These are phyloP conservation scores for Erodium maritimum DNA, from an alignment of 345 rosid species.

Conservation along the genomic window DNA sequence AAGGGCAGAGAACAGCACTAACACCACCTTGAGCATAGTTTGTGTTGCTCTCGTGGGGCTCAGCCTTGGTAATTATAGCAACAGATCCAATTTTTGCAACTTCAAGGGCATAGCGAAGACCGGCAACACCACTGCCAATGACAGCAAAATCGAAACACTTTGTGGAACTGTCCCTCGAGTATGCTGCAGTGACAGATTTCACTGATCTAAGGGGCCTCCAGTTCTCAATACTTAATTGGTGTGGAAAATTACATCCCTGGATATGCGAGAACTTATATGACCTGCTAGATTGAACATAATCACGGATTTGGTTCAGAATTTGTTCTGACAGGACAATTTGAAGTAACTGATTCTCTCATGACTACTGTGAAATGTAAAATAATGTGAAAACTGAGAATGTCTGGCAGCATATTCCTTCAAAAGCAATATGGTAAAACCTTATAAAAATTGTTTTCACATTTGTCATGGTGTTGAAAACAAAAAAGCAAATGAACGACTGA, in stretches of 20 bases:
- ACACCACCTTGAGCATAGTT: conserved; percentile 98
- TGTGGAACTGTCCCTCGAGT: conserved; percentile 37
- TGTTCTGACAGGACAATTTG: not conserved
- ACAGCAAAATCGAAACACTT: conserved; percentile 79
- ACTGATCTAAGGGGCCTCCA: conserved; percentile 26
- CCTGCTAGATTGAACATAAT: conserved; percentile 27
- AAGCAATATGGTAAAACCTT: not conserved
- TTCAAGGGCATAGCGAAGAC: conserved; percentile 86
- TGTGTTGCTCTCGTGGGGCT: conserved; percentile 96
- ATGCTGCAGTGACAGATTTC: conserved; percentile 15
- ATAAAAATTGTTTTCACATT: not conserved
- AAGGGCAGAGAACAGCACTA: conserved; percentile 86
- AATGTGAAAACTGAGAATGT: not conserved
- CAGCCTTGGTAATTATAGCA: conserved; percentile 87
- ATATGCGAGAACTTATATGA: conserved; percentile 30
- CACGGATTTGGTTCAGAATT: conserved; percentile 2
- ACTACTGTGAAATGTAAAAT: not conserved
- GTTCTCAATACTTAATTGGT: conserved; percentile 12
- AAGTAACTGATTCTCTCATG: not conserved
- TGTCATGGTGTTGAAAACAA: not conserved
- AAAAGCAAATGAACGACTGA: not conserved
- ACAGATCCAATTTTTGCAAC: conserved; percentile 89
- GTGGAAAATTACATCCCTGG: conserved; percentile 26
- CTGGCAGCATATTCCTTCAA: not conserved
- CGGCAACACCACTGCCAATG: conserved; percentile 97